phyloP scores from a whole-genome alignment of 2,329 filamentous ascomycete species.

The Didymella arachidicola region DNA sequence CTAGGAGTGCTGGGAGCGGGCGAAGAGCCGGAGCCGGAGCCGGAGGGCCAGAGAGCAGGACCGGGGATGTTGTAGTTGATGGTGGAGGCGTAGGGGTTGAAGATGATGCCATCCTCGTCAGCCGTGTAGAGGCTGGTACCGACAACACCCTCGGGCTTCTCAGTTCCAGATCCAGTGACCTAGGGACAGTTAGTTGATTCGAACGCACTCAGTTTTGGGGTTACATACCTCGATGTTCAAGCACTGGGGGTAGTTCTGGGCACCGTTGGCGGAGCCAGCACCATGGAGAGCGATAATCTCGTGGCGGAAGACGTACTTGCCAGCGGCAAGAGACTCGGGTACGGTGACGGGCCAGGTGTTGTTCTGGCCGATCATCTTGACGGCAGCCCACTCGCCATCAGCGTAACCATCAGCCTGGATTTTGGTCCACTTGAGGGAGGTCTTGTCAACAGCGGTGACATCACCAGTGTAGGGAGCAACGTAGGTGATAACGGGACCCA shows the following conservation, averaged over 20 bases:
- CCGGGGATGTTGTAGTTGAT: constrained; percentile 54
- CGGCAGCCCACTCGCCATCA: constrained; percentile 47
- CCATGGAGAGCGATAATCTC: constrained; percentile 62
- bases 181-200: constrained; percentile 20
- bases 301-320: constrained; percentile 65
- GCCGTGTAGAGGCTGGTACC: constrained; percentile 60
- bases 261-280: constrained; percentile 55
- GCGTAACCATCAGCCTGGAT: constrained; percentile 46
- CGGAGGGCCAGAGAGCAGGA: constrained; percentile 48
- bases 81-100: constrained; percentile 51
- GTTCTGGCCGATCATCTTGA: constrained; percentile 56
- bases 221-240: constrained; percentile 52
- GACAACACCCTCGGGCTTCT: constrained; percentile 56
- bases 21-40: constrained; percentile 30
- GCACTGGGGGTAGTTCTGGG: constrained; percentile 61
- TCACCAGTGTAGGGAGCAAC: constrained; percentile 46
- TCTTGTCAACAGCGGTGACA: constrained; percentile 46
- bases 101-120: constrained; percentile 52
- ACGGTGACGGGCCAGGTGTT: constrained; percentile 58
- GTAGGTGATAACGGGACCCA: constrained; percentile 52
- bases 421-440: constrained; percentile 50
- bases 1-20: constrained; percentile 25
- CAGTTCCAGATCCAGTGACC: constrained; percentile 57
- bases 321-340: constrained; percentile 54
- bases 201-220: too few species aligned